phyloP scores from a whole-genome alignment of 352 stramenopile genomes.

The Phytophthora ohioensis region DNA sequence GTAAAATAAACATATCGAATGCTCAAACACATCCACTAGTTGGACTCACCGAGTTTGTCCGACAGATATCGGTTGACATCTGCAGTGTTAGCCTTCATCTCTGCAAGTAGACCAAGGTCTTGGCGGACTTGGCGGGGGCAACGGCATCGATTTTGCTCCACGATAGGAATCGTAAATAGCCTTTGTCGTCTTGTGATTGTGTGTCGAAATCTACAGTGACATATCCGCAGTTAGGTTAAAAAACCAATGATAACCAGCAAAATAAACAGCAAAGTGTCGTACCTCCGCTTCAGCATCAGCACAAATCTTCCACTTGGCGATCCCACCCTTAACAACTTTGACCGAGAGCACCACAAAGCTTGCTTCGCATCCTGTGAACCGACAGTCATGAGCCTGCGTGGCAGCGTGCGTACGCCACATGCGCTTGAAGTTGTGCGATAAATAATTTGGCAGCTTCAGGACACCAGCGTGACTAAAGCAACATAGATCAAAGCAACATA shows the following conservation, averaged over 20 bases:
- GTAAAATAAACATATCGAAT: background rate
- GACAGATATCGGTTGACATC: conserved; percentile 14
- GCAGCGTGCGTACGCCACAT: background rate
- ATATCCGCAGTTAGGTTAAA: background rate
- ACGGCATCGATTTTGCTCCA: background rate
- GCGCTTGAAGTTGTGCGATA: background rate
- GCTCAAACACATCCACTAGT: background rate
- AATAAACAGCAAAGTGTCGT: background rate
- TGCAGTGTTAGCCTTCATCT: conserved; percentile 4
- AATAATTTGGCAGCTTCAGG: background rate
- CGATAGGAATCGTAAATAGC: background rate
- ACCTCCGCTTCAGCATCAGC: conserved; percentile 1
- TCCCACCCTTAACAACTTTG: background rate
- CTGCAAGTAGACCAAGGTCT: background rate
- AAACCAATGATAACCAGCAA: background rate
- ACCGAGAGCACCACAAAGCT: background rate
- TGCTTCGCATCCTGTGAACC: background rate
- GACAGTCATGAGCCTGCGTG: background rate
- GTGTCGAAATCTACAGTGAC: background rate
- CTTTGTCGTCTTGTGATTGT: background rate
- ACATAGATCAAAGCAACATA: background rate
- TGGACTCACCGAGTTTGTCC: conserved; percentile 14
- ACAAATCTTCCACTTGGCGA: background rate
- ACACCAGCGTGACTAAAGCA: background rate
- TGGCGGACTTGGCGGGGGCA: background rate